These are phyloP conservation scores for Batkoa obscura DNA, from an alignment of 371 early-diverging fungal genomes.

Conservation along the genomic window DNA sequence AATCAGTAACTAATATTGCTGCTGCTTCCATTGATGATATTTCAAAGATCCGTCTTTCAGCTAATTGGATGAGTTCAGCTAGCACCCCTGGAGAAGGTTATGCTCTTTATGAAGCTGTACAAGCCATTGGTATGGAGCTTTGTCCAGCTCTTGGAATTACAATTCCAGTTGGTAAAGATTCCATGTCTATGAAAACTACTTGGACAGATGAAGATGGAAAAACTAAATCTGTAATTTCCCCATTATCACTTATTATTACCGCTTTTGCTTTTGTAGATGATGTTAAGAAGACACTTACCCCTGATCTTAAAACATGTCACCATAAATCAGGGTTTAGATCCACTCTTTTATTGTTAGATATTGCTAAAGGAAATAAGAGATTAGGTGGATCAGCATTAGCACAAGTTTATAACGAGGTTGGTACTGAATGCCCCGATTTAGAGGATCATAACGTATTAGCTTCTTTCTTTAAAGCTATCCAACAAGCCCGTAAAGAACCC, in stretches of 20 bases:
- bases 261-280: constrained; percentile 76
- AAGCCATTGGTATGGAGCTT: constrained; percentile 79
- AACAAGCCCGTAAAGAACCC: constrained; percentile 19
- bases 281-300: constrained; percentile 68
- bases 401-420: constrained; percentile 79
- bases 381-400: constrained; percentile 84
- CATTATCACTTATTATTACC: constrained; percentile 77
- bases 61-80: constrained; percentile 97
- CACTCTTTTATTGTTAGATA: constrained; percentile 58
- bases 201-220: constrained; percentile 36
- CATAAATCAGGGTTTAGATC: constrained; percentile 20
- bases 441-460: constrained; percentile 45
- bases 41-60: constrained; percentile 60
- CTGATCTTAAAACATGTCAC: constrained; percentile 37
- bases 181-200: constrained; percentile 94
- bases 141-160: constrained; percentile 82
- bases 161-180: constrained; percentile 96
- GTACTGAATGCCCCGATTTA: constrained; percentile 69
- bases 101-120: constrained; percentile 78
- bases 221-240: constrained; percentile 54
- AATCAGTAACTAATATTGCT: constrained; percentile 71
- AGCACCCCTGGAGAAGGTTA: constrained; percentile 80
- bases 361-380: constrained; percentile 65
- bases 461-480: constrained; percentile 62
- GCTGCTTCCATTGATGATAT: constrained; percentile 64